Evolutionary conservation across 106 monocot species (phyloP), one percentile per base, ranked within the genome.

Genomic region (Xerophyta viscosa): DNA sequence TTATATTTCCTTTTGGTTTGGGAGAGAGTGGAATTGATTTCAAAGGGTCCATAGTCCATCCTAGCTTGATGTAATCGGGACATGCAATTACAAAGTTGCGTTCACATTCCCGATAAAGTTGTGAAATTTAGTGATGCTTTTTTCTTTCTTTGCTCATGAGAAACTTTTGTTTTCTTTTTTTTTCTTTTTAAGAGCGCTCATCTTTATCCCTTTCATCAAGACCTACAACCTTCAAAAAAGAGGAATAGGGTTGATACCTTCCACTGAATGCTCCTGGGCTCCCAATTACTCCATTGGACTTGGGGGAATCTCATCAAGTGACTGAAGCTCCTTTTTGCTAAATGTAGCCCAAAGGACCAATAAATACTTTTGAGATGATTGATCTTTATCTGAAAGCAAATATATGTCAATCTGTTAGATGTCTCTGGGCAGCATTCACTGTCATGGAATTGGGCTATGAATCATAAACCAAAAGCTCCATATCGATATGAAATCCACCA

Each of bases 61-160:
- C 9, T 21, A 24, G 52, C 33, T 46, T 3, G 60, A 52, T 43
- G 52, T 54, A 47, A 60, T 45, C 41, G 25, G 33, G 54, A 27
- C 27, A 26, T n/a, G n/a, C 39, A 39, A 39, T 39, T 12, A 39
- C 39, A 39, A 39, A 39, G 33, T 36, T 37, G 48, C 22, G 29
- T 13, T 45, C 56, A 46, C 54, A 33, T 70, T 63, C 70, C 70
- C 69, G 48, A 63, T 70, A 70, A 70, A 70, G 70, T 49, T 56
- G 41, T 5, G 43, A 52, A 52, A 52, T 43, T 68, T 54, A 54
- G 33, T 69, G 68, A 48, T 54, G 60, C 68, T 54, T 57, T 61
- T 30, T 42, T 25, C 63, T 57, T 70, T 70, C 56, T 41, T 70
- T 39, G 22, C n/a, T n/a, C n/a, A 57, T 70, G 56, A 63, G 47